Base-by-base conservation (phyloP, 352 stramenopile genomes). In the Phytophthora capsici region DNA sequence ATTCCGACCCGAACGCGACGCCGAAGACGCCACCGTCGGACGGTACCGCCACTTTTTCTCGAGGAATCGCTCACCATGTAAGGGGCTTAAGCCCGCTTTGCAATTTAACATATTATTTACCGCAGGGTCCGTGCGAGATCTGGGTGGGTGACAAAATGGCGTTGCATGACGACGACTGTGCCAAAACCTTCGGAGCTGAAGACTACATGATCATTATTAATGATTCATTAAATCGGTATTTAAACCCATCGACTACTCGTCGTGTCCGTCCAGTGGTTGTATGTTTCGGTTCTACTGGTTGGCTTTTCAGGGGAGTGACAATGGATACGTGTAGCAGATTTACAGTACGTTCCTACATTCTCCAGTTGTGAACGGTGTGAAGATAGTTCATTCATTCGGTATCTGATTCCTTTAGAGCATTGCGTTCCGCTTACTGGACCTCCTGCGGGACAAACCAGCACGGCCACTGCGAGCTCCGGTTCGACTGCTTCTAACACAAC, bases 191-290 rank as follows among this genome's bases (percentile, higher is more conserved):
- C 50, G 32, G 50, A 7, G 30, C 22, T 4, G 25, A 47, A 10
- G 48, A 69, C 36, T 49, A 71, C 41, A 50, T 59, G 13, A 67
- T 14, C 16, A 59, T n/a, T n/a, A n/a, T n/a, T n/a, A n/a, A n/a
- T n/a, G n/a, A n/a, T n/a, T n/a, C n/a, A n/a, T 71, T 14, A 71
- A 71, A 45, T 74, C 66, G 44, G 48, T 71, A 7, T 57, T 77
- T 10, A 67, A 55, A 3, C 65, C 69, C 3, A 28, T 77, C 17
- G 48, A 56, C 30, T 56, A 56, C 19, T 56, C 48, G 19, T 56
- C 48, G 3, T 56, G 48, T 16, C 13, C 34, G 25, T 52, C 45
- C n/a, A 28, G 45, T 37, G 45, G 45, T 25, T 52, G 45, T n/a
- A 40, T 52, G 45, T 38, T 52, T 26, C 23, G 45, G n/a, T 52